Percentiles rank a stretch among this genome's conserved stretches.
Evolutionary conservation across 192 early-diverging fungal genomes (phyloP).

Genomic region (Borealophlyctis nickersoniae): DNA sequence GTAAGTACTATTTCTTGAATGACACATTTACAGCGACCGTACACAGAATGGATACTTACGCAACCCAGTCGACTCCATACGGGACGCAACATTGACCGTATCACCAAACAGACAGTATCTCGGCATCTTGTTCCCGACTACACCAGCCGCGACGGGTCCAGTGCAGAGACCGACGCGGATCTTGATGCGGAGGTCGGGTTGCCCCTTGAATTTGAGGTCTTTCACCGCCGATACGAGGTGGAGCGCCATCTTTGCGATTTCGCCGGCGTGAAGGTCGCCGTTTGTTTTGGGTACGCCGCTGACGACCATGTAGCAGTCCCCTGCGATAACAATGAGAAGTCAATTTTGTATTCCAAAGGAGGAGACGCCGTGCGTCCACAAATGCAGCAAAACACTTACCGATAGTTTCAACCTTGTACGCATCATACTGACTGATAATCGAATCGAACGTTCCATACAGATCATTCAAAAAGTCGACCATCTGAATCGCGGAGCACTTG

Average conservation of each 20-base stretch:
- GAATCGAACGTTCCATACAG: conserved; percentile 28
- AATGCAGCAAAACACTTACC: conserved; percentile 14
- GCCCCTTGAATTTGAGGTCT: conserved; percentile 8
- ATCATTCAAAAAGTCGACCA: conserved; percentile 34
- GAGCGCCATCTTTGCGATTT: conserved; percentile 39
- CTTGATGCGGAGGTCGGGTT: conserved; percentile 27
- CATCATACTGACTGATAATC: conserved; percentile 34
- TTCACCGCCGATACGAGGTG: conserved; percentile 26
- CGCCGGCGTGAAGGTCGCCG: conserved; percentile 29
- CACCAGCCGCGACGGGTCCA: conserved; percentile 37
- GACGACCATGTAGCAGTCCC: conserved; percentile 33
- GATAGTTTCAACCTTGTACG: conserved; percentile 44
- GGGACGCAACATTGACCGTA: conserved; percentile 31
- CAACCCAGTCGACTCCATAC: conserved; percentile 30
- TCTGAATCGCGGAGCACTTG: conserved; percentile 20
- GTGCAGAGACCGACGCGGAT: conserved; percentile 33
- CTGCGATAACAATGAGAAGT: conserved; percentile 8
- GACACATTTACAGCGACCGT: background rate
- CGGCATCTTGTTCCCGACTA: conserved; percentile 42
- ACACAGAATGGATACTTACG: conserved; percentile 15
- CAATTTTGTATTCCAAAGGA: conserved; percentile 9
- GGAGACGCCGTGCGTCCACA: too few relatives aligned
- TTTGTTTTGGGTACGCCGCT: conserved; percentile 32
- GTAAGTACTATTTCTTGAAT: background rate
- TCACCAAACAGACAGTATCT: conserved; percentile 41